Base-by-base conservation (phyloP, 495 filamentous ascomycete species). In the Ramalina peruviana region DNA sequence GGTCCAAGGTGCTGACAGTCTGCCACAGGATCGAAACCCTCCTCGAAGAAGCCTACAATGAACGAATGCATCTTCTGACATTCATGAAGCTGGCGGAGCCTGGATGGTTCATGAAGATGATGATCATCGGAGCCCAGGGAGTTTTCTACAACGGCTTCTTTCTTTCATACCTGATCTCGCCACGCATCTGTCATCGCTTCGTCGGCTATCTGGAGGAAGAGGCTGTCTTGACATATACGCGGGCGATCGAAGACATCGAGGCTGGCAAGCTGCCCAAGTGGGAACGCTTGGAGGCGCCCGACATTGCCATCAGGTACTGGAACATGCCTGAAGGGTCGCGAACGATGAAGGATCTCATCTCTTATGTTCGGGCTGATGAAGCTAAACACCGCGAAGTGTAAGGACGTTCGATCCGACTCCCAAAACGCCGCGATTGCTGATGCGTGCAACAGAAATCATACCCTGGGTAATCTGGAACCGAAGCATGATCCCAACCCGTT, bases 161-260 rank as follows among this genome's bases (percentile, higher is more conserved):
- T 76, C 23, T 94, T 40, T 74, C 82, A 43, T 98, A 97, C 67
- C 77, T 98, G 21, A 65, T 95, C 44, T 89, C 86, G 0, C 90
- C 92, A 2, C 80, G 83, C 38, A 93, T 86, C 54, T 89, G 82
- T 59, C 92, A 98, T 64, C 84, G 92, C 40, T 98, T 98, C 62
- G 90, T 97, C 43, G 92, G 92, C 1, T 96, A 96, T 56, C 75
- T 97, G 23, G 93, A 97, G 62, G 92, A 97, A 65, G 92, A 98
- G 59, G 93, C 93, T 1, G 89, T 96, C 4, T 76, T 94, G 57
- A 98, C 93, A 3, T 98, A 98, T 69, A 88, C 87, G 0, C 79
- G 88, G 9, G 81, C 81, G 50, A 86, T 98, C 58, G 61, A 75
- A 26, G 93, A 97, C 56, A 72, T 98, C 11, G 93, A 98, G 40